Evolutionary conservation across 225 moss, liverwort and hornwort species (phyloP), one percentile per base, ranked within the genome.

Genomic region (Anthoceros angustus): DNA sequence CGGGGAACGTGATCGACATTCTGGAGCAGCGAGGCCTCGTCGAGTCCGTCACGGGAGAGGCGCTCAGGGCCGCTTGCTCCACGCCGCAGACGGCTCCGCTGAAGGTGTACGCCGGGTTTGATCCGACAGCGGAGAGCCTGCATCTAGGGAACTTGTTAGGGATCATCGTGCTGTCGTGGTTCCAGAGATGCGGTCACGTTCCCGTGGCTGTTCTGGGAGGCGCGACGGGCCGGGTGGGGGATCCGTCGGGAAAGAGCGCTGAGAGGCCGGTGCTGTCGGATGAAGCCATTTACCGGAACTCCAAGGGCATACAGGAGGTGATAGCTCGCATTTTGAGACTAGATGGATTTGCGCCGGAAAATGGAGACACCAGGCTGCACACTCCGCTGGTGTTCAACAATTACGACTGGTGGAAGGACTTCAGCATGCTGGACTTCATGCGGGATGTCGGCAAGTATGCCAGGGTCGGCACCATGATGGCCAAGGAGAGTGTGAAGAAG

Each of bases 391-490:
- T 95, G 38, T 45, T 88, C 9, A 91, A 95, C 65, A 95, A 91
- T 68, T 91, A 91, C 65, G 88, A 91, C 68, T 95, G 95, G 95
- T 95, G 90, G 95, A 88, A 88, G 68, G 77, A 75, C 0, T 76
- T 95, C 43, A 82, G 85, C 40, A 71, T 95, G 48, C 73, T 95
- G 48, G 74, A 82, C 48, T 95, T 95, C 66, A 74, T 95, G 63
- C 75, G 91, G 64, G 95, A 95, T 50, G 84, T 95, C 0, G 95
- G 82, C 45, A 91, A 95, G 68, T 80, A 91, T 71, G 95, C 95
- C 38, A 77, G 91, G 79, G 88, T 95, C 21, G 91, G 91, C 41
- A 87, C 86, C 68, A 95, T 95, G 95, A 88, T 95, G 86, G 91
- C 91, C 16, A 95, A 91, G 80, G 95, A 95, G 66, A 91, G 91